Base-by-base conservation (phyloP, 768 basidiomycete species). In the Phlebiopsis flavidoalba region DNA sequence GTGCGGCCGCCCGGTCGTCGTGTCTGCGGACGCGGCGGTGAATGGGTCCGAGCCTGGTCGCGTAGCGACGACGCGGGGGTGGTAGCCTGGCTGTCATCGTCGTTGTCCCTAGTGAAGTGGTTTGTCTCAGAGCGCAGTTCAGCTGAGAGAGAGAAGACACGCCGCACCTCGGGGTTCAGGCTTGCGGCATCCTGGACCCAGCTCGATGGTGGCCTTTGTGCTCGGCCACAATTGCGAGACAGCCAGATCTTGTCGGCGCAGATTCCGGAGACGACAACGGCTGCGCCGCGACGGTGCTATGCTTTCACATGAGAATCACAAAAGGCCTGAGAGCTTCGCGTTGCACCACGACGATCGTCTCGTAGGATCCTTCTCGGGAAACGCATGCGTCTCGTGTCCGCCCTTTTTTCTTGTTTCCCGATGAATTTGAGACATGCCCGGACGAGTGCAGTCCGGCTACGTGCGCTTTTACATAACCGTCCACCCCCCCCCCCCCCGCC, bases 1-100 rank as follows among this genome's bases (percentile, higher is more conserved):
- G 83, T 21, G 78, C 80, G 19, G 87, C 85, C n/a, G n/a, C 7
- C 86, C 82, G 1, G 79, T 85, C 55, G 79, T 79, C 66, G 56
- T 8, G 71, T 66, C 21, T 33, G 60, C 17, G 64, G 63, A 57
- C 8, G 58, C 57, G 19, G 31, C 43, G 19, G 36, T 8, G 26
- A 22, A 45, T 24, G 61, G 19, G n/a, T 43, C 17, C 8, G 46
- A 56, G 12, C 53, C 45, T 1, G 69, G 62, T 17, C 61, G 60
- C 14, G 52, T 52, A 52, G 64, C 45, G 52, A 70, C 67, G 55
- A 69, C n/a, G n/a, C n/a, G n/a, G 70, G 31, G 81, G 79, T 7
- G n/a, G 78, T 79, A 22, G 77, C 69, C 58, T 73, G 72, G 15
- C 72, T 69, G 60, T 77, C 75, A 12, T 75, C 71, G 50, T 77